Evolutionary conservation across 352 stramenopile species (phyloP).

Genomic region (Pythium diclinum): DNA sequence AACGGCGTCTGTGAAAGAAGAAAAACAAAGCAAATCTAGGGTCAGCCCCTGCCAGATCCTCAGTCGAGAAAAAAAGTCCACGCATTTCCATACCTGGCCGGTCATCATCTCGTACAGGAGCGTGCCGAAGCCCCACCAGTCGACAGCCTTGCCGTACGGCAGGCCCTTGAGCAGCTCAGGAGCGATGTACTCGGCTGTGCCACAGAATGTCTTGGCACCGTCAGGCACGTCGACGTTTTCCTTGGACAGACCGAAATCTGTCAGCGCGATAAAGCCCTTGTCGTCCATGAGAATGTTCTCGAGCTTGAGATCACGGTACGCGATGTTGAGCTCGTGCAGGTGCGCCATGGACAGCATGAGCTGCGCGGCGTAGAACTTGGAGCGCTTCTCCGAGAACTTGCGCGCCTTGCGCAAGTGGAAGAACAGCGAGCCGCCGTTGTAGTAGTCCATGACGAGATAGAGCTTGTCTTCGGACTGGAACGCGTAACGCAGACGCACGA

Average conservation of each 20-base stretch:
- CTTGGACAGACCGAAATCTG: constrained; percentile 93
- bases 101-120: constrained; percentile 96
- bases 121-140: constrained; percentile 94
- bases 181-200: constrained; percentile 92
- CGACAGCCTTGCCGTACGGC: constrained; percentile 88
- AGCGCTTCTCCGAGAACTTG: constrained; percentile 87
- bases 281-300: constrained; percentile 95
- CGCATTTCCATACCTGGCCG: constrained; percentile 37
- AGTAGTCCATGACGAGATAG: constrained; percentile 93
- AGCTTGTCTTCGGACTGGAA: constrained; percentile 94
- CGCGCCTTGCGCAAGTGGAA: constrained; percentile 90
- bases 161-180: constrained; percentile 88
- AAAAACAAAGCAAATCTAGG: neutral
- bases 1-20: constrained; percentile 81
- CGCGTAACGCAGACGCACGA: constrained; percentile 90
- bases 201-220: constrained; percentile 91
- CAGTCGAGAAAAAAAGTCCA: neutral
- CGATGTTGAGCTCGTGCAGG: constrained; percentile 92
- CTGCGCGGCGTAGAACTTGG: constrained; percentile 90
- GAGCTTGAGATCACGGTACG: constrained; percentile 93
- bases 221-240: constrained; percentile 87
- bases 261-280: constrained; percentile 91
- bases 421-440: constrained; percentile 90
- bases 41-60: neutral
- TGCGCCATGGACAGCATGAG: constrained; percentile 91